Evolutionary conservation across 2,329 filamentous ascomycete species (phyloP).

Genomic region (Fusarium sororula): DNA sequence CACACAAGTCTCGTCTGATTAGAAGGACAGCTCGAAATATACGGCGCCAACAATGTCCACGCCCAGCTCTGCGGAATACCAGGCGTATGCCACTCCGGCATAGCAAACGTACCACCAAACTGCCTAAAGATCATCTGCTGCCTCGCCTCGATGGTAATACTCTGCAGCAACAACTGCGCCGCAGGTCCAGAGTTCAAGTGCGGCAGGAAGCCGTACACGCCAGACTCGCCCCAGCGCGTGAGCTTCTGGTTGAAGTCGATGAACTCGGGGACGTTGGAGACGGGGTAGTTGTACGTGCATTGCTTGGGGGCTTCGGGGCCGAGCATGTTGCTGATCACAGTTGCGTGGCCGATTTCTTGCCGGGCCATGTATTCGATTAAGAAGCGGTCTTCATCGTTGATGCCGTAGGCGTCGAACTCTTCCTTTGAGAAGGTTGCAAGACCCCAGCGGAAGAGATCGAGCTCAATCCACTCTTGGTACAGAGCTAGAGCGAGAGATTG

Average conservation of each 20-base stretch:
- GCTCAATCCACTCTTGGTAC: constrained; percentile 86
- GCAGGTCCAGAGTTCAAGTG: constrained; percentile 81
- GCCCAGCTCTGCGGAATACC: constrained; percentile 86
- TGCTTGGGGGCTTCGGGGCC: constrained; percentile 74
- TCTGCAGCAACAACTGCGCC: constrained; percentile 76
- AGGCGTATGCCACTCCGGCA: constrained; percentile 84
- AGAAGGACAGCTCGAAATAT: constrained; percentile 78
- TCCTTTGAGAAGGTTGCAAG: constrained; percentile 73
- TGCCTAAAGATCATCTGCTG: constrained; percentile 89
- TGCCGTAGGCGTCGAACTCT: constrained; percentile 74
- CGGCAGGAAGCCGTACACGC: constrained; percentile 82
- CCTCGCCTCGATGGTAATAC: constrained; percentile 80
- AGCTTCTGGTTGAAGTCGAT: constrained; percentile 87
- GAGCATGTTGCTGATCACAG: constrained; percentile 80
- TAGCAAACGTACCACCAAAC: constrained; percentile 80
- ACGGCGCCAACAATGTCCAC: constrained; percentile 83
- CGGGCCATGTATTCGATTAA: constrained; percentile 80
- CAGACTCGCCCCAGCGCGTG: constrained; percentile 82
- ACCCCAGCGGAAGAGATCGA: constrained; percentile 83
- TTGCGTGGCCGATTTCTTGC: constrained; percentile 82
- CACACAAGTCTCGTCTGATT: constrained; percentile 80
- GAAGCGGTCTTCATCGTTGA: constrained; percentile 74
- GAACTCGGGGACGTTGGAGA: constrained; percentile 76
- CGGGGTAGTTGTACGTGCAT: constrained; percentile 86
- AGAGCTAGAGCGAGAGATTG: constrained; percentile 78